Evolutionary conservation across 1,284 basidiomycete species (phyloP).

Genomic region (Ganoderma resinaceum): DNA sequence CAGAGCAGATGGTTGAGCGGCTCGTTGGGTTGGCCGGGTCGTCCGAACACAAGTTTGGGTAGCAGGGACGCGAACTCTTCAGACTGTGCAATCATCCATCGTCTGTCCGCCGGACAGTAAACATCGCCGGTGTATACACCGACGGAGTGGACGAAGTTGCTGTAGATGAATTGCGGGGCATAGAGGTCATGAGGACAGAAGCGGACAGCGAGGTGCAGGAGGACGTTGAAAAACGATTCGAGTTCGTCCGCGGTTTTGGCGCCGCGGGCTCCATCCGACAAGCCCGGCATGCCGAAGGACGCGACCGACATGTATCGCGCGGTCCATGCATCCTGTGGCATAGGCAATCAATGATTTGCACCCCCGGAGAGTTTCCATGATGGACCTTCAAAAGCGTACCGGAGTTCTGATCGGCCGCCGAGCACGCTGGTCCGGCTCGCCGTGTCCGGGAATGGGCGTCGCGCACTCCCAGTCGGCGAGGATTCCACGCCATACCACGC

Average conservation of each 20-base stretch:
- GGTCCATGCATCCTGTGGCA: background rate
- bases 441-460: background rate
- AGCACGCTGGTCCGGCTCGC: background rate
- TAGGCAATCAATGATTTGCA: background rate
- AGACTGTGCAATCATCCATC: background rate
- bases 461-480: background rate
- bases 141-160: background rate
- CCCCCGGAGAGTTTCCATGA: background rate
- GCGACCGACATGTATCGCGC: background rate
- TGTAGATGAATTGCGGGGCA: background rate
- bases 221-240: constrained; percentile 5
- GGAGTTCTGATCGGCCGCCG: background rate
- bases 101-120: background rate
- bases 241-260: constrained; percentile 2
- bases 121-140: background rate
- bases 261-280: background rate
- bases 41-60: background rate
- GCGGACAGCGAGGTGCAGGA: background rate
- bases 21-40: background rate
- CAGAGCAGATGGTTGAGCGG: background rate
- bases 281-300: background rate
- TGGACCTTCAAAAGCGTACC: background rate
- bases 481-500: constrained; percentile 2
- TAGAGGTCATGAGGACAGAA: constrained; percentile 2
- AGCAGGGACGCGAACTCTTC: background rate